Percentiles rank a stretch among this genome's conserved stretches.
phyloP scores from a whole-genome alignment of 169 alveolate species.

The Hammondia hammondi region DNA sequence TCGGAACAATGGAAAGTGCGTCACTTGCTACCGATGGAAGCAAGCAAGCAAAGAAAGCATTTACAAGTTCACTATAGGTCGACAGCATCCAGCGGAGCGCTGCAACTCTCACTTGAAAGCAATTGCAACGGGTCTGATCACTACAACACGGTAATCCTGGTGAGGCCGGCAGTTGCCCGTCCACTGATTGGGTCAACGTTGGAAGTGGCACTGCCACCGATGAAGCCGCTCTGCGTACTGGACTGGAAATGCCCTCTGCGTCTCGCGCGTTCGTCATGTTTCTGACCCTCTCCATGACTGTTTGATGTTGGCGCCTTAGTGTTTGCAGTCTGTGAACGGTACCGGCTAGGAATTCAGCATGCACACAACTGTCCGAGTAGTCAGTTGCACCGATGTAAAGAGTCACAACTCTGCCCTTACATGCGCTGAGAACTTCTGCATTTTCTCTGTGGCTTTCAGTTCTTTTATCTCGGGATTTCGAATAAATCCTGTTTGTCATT shows the following conservation, averaged over 20 bases:
- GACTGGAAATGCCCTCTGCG: neutral
- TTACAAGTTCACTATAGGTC: neutral
- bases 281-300: neutral
- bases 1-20: neutral
- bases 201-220: too few relatives aligned
- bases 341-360: neutral
- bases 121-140: neutral
- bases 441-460: neutral
- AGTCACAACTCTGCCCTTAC: slow-evolving; percentile 10
- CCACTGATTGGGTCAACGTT: neutral
- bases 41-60: neutral
- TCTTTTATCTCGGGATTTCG: neutral
- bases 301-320: neutral
- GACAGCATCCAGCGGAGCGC: neutral
- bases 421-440: neutral
- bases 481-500: too few relatives aligned
- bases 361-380: neutral
- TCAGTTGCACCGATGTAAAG: neutral
- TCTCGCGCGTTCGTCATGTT: neutral
- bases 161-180: neutral
- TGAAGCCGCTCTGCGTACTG: too few relatives aligned
- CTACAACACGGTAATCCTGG: neutral
- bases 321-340: neutral
- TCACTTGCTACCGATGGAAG: neutral
- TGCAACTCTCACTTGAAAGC: neutral